Percentiles rank a stretch among this genome's conserved stretches.
Evolutionary conservation across 768 basidiomycete genomes (phyloP).

Genomic region (Leccinum subtestaceum): DNA sequence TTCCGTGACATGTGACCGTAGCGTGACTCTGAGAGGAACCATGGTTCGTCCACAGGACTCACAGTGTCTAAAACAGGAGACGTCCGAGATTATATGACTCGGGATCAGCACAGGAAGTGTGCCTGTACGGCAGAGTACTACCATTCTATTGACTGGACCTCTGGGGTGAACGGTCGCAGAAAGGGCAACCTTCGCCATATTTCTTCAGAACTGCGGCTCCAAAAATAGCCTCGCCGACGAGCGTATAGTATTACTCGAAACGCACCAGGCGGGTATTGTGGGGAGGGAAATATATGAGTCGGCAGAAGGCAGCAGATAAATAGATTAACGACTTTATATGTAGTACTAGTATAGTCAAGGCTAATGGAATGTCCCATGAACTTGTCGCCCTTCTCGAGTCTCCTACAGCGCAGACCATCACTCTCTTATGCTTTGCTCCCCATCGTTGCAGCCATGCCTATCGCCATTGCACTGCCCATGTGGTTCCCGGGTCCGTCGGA

Average conservation of each 20-base stretch:
- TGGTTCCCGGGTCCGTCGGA: slow-evolving; percentile 54
- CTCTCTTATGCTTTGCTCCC: slow-evolving; percentile 34
- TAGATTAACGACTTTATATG: not conserved
- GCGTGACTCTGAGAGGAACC: slow-evolving; percentile 27
- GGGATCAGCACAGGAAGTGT: not conserved
- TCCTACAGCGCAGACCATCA: slow-evolving; percentile 2
- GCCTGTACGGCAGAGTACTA: slow-evolving; percentile 7
- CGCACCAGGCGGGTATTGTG: not conserved
- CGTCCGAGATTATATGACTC: not conserved
- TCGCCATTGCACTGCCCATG: slow-evolving; percentile 59
- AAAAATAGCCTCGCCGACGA: not conserved
- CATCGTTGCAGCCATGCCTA: slow-evolving; percentile 70
- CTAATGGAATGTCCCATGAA: not conserved
- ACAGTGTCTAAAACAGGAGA: slow-evolving; percentile 11
- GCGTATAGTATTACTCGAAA: not conserved
- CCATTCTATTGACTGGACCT: not conserved
- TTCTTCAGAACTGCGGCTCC: not conserved
- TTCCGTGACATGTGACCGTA: slow-evolving; percentile 31
- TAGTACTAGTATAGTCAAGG: not conserved
- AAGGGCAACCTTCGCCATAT: not conserved
- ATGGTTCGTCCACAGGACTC: slow-evolving; percentile 14
- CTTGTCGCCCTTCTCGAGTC: too few relatives aligned
- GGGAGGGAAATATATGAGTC: not conserved
- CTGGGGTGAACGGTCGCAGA: not conserved
- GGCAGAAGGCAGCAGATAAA: too few relatives aligned